A percentile compares a stretch with the other conserved stretches of the same genome.
Evolutionary conservation across 768 basidiomycete species (phyloP).

Genomic region (Rhodocollybia butyracea): DNA sequence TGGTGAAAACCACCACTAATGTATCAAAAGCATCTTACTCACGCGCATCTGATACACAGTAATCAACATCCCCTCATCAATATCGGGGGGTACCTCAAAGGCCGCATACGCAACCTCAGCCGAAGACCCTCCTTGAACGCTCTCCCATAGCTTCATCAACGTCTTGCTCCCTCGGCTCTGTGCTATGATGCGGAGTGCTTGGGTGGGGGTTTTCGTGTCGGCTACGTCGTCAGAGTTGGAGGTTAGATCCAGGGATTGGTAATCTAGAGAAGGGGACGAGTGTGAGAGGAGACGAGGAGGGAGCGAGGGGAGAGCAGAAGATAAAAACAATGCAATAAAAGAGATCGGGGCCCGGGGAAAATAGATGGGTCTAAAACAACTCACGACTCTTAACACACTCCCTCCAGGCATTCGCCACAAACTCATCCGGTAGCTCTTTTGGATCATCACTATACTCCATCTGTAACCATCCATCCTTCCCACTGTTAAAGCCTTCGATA

Average conservation of each 20-base stretch:
- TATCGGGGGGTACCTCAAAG: constrained; percentile 65
- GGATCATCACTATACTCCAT: not conserved
- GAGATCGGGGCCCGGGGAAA: too few relatives aligned
- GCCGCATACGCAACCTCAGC: constrained; percentile 69
- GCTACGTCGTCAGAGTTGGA: constrained; percentile 44
- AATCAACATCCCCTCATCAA: constrained; percentile 75
- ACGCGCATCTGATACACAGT: constrained; percentile 73
- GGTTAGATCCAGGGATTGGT: not conserved
- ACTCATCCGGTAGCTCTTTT: constrained; percentile 50
- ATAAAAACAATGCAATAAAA: too few relatives aligned
- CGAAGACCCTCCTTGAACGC: constrained; percentile 49
- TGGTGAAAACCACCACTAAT: too few relatives aligned
- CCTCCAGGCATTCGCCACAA: constrained; percentile 70
- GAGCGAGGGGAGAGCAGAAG: not conserved
- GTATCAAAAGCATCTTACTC: constrained; percentile 20
- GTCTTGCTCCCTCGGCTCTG: constrained; percentile 53
- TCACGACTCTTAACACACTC: constrained; percentile 39
- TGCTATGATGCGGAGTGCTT: constrained; percentile 67
- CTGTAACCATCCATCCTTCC: not conserved
- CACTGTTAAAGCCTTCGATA: not conserved
- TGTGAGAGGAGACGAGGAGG: not conserved
- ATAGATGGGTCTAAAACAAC: not conserved
- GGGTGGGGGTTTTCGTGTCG: constrained; percentile 53
- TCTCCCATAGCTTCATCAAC: constrained; percentile 50
- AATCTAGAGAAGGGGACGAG: not conserved